phyloP scores from a whole-genome alignment of 2,329 filamentous ascomycete genomes.

The Xylaria sp. region DNA sequence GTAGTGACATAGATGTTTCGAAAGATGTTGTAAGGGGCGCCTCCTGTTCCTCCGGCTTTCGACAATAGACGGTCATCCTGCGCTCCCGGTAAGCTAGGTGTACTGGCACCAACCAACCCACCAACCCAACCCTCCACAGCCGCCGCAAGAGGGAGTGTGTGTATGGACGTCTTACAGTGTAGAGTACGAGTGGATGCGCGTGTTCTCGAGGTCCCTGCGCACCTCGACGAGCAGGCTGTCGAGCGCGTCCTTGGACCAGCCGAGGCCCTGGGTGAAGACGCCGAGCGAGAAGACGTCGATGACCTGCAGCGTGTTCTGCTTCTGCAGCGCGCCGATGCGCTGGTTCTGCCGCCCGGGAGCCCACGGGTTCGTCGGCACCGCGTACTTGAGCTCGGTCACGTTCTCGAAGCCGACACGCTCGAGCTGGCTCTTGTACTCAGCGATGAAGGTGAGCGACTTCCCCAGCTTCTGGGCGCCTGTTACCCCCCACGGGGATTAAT shows the following conservation, averaged over 20 bases:
- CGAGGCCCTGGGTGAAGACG: slow-evolving; percentile 26
- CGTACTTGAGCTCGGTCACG: slow-evolving; percentile 33
- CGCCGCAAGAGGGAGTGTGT: no score
- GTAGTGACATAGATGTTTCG: slow-evolving; percentile 4
- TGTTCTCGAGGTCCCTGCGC: slow-evolving; percentile 32
- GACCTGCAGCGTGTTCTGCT: slow-evolving; percentile 32
- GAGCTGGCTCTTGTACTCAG: slow-evolving; percentile 29
- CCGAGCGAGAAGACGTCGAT: slow-evolving; percentile 30
- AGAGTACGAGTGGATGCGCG: slow-evolving; percentile 34
- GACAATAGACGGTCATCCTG: slow-evolving; percentile 36
- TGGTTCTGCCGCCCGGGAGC: slow-evolving; percentile 37
- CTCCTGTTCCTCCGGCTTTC: slow-evolving; percentile 30
- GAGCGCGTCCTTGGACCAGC: slow-evolving; percentile 31
- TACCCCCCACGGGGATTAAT: no score
- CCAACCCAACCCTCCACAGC: background rate
- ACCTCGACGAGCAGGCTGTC: slow-evolving; percentile 28
- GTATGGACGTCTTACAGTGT: slow-evolving; percentile 34
- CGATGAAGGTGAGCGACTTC: slow-evolving; percentile 35
- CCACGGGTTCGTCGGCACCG: slow-evolving; percentile 35
- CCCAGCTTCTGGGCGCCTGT: slow-evolving; percentile 35
- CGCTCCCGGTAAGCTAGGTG: slow-evolving; percentile 10
- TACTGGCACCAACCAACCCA: no score
- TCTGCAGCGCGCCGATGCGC: slow-evolving; percentile 36
- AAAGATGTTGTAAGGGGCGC: slow-evolving; percentile 20
- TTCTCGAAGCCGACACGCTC: slow-evolving; percentile 32